Percentiles rank a stretch among this genome's conserved stretches.
phyloP scores from a whole-genome alignment of 495 filamentous ascomycete species.

The Penicillium lividum region DNA sequence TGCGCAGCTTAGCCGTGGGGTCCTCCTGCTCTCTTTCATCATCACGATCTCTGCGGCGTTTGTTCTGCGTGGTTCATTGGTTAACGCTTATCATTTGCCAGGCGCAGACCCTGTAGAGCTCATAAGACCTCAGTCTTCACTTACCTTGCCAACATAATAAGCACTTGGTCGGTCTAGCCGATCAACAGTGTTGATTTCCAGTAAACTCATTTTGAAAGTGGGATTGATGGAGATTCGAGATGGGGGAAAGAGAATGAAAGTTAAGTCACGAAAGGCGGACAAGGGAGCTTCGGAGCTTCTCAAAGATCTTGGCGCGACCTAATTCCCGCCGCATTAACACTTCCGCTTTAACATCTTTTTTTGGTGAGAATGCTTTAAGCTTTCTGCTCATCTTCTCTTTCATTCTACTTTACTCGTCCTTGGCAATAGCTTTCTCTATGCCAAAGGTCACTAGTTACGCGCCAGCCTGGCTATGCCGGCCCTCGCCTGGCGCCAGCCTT shows the following conservation, averaged over 20 bases:
- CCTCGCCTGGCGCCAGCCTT: constrained; percentile 70
- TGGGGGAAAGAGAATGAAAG: constrained; percentile 2
- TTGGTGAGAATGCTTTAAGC: constrained; percentile 11
- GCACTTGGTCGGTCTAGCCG: constrained; percentile 86
- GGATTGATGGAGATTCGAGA: not conserved
- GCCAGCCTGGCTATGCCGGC: constrained; percentile 77
- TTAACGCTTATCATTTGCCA: constrained; percentile 11
- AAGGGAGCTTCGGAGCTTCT: constrained; percentile 32
- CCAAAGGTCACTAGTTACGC: constrained; percentile 78
- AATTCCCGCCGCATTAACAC: constrained; percentile 30
- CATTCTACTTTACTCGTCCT: not conserved
- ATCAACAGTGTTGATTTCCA: constrained; percentile 66
- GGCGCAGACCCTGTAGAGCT: constrained; percentile 1
- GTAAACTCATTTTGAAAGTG: constrained; percentile 22
- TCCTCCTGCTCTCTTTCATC: constrained; percentile 53
- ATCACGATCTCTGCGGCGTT: constrained; percentile 62
- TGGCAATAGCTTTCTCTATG: constrained; percentile 49
- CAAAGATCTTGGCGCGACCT: constrained; percentile 25
- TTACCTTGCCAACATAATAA: constrained; percentile 79
- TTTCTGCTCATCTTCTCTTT: not conserved
- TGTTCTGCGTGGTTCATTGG: constrained; percentile 52
- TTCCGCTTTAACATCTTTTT: constrained; percentile 9
- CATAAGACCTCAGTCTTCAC: constrained; percentile 6
- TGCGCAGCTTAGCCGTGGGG: constrained; percentile 70
- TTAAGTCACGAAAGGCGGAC: constrained; percentile 13